Percentiles rank a stretch among this genome's conserved stretches.
Evolutionary conservation across 2,329 filamentous ascomycete species (phyloP).

Genomic region (Ophiocordyceps sinensis): DNA sequence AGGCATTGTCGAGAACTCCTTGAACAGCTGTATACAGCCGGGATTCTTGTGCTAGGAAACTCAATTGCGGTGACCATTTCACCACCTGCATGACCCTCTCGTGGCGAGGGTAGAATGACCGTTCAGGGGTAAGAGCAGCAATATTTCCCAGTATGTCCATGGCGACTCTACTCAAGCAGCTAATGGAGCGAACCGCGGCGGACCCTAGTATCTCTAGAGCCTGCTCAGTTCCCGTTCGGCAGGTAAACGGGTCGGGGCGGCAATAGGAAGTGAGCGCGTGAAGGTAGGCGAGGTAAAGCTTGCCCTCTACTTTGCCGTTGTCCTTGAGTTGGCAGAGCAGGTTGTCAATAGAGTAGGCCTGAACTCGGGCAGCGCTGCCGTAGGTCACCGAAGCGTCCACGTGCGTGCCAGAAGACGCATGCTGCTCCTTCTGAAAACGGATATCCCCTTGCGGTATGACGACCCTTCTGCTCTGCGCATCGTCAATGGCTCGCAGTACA

Average conservation of each 20-base stretch:
- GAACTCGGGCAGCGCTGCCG: conserved; percentile 8
- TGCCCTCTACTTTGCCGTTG: conserved; percentile 34
- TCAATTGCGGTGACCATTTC: conserved; percentile 23
- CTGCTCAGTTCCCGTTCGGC: conserved; percentile 37
- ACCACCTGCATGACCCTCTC: conserved; percentile 30
- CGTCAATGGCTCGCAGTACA: conserved; percentile 18
- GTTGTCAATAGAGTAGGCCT: conserved; percentile 33
- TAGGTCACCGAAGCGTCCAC: conserved; percentile 20
- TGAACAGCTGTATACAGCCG: conserved; percentile 15
- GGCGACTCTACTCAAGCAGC: background rate
- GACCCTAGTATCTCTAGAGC: conserved; percentile 33
- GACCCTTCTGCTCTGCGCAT: conserved; percentile 10
- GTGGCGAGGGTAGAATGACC: conserved; percentile 27
- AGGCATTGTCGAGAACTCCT: background rate
- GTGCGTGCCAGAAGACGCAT: conserved; percentile 9
- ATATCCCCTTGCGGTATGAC: conserved; percentile 22
- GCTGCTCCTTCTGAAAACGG: background rate
- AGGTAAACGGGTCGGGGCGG: conserved; percentile 32
- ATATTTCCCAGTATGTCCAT: conserved; percentile 1
- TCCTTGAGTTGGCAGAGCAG: conserved; percentile 34
- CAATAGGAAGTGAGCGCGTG: conserved; percentile 40
- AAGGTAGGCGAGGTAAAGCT: conserved; percentile 33
- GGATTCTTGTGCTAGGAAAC: conserved; percentile 29
- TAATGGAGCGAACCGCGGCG: conserved; percentile 31
- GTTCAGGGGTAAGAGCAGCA: conserved; percentile 1